Evolutionary conservation across 345 rosid genomes (phyloP), one percentile per base, ranked within the genome.

Genomic region (Aquilaria yunnanensis): DNA sequence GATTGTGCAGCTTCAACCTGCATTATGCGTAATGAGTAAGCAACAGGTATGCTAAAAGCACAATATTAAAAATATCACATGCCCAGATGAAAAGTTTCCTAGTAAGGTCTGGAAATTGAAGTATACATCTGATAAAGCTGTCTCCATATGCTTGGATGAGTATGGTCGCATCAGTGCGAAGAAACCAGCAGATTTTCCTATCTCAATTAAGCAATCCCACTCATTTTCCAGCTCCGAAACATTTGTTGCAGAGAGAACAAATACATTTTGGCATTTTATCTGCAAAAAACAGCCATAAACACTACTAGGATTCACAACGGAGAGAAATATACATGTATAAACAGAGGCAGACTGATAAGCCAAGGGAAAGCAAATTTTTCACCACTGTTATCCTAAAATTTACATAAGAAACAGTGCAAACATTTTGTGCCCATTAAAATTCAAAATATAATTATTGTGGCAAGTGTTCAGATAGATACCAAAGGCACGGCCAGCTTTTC

Each of bases 1-100:
- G 95, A 90, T 69, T 78, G 85, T 60, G 95, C 90, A 55, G 75
- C 68, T 82, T 94, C 90, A 54, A 94, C 87, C 99, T 94, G 86
- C 77, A 86, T 51, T 62, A 59, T 23, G 33, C 61, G 45, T 11
- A 67, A 13, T 52, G 55, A 52, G 32, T 12, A 16, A 11, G 37
- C 31, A 51, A 12, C 13, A 55, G 61, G 46, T 46, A 59, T 49
- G 55, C 13, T 51, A 43, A 43, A 51, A 56, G 64, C 46, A 53
- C 47, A 3, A 66, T 14, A 54, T 43, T 49, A 52, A 14, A 60
- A 34, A 54, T 32, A 10, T 51, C 6, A 30, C 29, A 45, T 48
- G 16, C 12, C 52, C 8, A 9, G 16, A 43, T 9, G 32, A 41
- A 41, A 31, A 12, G 23, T 58, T 23, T 1, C 11, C 9, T 56